Evolutionary conservation across 768 basidiomycete species (phyloP).

Genomic region (Paxillus involutus): DNA sequence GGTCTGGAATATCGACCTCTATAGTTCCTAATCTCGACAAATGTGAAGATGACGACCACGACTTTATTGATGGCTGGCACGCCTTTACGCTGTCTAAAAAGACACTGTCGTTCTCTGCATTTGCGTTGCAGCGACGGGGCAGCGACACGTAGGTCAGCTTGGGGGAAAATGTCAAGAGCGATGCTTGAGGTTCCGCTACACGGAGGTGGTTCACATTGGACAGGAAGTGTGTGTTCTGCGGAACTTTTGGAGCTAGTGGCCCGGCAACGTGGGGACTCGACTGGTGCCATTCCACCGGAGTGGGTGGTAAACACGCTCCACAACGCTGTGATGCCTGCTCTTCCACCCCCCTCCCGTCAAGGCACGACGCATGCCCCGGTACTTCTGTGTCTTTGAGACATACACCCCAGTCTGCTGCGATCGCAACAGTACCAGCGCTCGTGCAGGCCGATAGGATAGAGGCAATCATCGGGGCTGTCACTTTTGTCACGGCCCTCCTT

Average conservation of each 20-base stretch:
- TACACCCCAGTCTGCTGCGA: slow-evolving; percentile 16
- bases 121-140: slow-evolving; percentile 37
- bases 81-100: slow-evolving; percentile 35
- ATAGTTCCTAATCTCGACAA: background rate
- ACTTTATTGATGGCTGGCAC: slow-evolving; percentile 32
- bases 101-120: slow-evolving; percentile 38
- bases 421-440: slow-evolving; percentile 25
- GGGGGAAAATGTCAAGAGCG: slow-evolving; percentile 19
- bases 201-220: slow-evolving; percentile 11
- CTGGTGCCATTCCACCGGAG: slow-evolving; percentile 8
- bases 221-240: background rate
- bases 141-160: slow-evolving; percentile 41
- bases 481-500: slow-evolving; percentile 7
- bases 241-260: background rate
- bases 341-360: too few relatives aligned
- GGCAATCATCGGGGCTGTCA: slow-evolving; percentile 20
- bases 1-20: background rate
- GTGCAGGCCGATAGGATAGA: slow-evolving; percentile 33
- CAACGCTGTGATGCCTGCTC: too few relatives aligned
- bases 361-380: background rate
- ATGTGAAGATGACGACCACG: background rate
- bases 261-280: slow-evolving; percentile 16
- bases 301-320: background rate
- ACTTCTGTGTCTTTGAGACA: background rate
- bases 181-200: slow-evolving; percentile 15